A percentile compares a stretch with the other conserved stretches of the same genome.
Evolutionary conservation across 2,329 filamentous ascomycete species (phyloP).

Genomic region (Aspergillus neotritici): DNA sequence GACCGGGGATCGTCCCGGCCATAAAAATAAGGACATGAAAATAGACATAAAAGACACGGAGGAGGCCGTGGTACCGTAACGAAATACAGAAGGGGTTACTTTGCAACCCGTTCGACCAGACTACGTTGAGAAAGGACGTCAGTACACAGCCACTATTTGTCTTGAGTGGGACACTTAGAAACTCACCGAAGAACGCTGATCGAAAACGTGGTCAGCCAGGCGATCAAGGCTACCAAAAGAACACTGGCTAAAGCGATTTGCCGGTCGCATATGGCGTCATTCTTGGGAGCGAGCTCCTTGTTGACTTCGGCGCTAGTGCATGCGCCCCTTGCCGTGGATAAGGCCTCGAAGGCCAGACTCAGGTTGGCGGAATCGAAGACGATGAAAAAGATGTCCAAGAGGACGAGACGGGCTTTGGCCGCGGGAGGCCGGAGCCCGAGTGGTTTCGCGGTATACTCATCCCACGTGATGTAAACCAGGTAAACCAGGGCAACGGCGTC

Average conservation of each 20-base stretch:
- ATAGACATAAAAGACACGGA: too few species aligned
- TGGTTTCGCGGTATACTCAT: constrained; percentile 93
- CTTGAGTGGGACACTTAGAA: too few species aligned
- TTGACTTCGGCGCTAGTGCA: constrained; percentile 48
- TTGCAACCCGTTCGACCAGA: constrained; percentile 35
- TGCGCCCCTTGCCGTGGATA: constrained; percentile 58
- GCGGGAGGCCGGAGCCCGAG: constrained; percentile 76
- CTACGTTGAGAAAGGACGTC: constrained; percentile 21
- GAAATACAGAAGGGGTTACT: constrained; percentile 5
- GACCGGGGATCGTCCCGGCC: neutral
- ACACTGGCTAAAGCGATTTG: constrained; percentile 71
- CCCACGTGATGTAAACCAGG: constrained; percentile 87
- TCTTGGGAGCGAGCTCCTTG: constrained; percentile 27
- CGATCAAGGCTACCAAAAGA: constrained; percentile 71
- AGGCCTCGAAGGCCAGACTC: constrained; percentile 77
- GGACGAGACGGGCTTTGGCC: constrained; percentile 81
- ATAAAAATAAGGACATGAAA: neutral
- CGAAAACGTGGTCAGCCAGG: constrained; percentile 87
- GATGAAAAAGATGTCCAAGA: constrained; percentile 92
- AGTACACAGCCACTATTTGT: constrained; percentile 13
- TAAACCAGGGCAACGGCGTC: constrained; percentile 87
- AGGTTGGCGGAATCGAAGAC: constrained; percentile 95
- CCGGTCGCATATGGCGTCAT: constrained; percentile 52
- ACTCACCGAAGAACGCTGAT: constrained; percentile 69
- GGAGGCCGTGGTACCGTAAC: too few species aligned